Conservation (phyloP, 805 yeast species). For the Kodamaea nitidulidarum region DNA sequence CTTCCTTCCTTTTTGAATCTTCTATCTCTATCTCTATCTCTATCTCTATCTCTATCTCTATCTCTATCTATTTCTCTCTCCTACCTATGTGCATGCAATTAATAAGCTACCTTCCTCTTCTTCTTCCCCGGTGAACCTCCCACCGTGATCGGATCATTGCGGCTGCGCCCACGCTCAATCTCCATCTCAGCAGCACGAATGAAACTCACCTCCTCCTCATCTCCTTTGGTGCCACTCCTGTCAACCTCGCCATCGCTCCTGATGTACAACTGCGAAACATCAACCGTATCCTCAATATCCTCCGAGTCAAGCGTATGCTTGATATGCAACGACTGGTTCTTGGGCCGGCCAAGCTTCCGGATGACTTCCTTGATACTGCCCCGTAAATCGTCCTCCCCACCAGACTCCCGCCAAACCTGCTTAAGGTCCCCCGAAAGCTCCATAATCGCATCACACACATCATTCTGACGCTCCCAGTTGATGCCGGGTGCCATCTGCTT, state of each 20-base stretch:
- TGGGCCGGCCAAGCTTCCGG: slow-evolving; percentile 12
- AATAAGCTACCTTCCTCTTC: slow-evolving; percentile 4
- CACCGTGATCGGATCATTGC: not conserved
- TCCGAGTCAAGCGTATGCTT: slow-evolving; percentile 11
- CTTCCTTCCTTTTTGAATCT: too few relatives aligned
- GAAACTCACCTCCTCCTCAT: slow-evolving; percentile 2
- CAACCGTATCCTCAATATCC: slow-evolving; percentile 15
- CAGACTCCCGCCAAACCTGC: not conserved
- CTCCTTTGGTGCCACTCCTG: not conserved
- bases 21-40: too few relatives aligned
- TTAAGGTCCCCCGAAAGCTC: slow-evolving; percentile 1
- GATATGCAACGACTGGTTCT: slow-evolving; percentile 16
- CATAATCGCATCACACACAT: slow-evolving; percentile 2
- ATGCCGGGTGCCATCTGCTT: slow-evolving; percentile 3
- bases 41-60: not conserved
- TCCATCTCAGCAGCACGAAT: not conserved
- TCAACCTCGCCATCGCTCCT: slow-evolving; percentile 4
- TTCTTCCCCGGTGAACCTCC: not conserved
- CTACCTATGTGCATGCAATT: not conserved
- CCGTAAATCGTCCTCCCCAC: not conserved
- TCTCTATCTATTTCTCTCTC: not conserved
- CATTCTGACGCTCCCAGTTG: not conserved
- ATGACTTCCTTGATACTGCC: slow-evolving; percentile 1
- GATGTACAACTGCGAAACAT: slow-evolving; percentile 14
- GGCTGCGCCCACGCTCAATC: not conserved